Evolutionary conservation across 2,329 filamentous ascomycete species (phyloP), one percentile per base, ranked within the genome.

Genomic region (Aureobasidium lini): DNA sequence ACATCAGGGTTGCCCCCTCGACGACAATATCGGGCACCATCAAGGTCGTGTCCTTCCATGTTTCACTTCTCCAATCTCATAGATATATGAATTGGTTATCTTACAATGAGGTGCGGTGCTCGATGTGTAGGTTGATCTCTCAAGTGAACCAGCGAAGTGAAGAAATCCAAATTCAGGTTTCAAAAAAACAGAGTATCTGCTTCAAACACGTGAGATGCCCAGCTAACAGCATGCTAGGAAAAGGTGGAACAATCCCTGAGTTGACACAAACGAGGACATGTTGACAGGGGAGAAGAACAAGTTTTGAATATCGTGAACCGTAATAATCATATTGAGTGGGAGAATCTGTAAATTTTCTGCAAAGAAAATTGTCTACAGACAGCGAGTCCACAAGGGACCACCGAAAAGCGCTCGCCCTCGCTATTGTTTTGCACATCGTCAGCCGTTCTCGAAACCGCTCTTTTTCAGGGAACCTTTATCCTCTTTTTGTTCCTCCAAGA

Each of bases 391-490:
- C 16, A 59, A 34, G 6, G 47, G 32, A 53, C 47, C 32, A 46
- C 47, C 57, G 15, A 50, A 36, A 46, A 39, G 28, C 57, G 32
- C 57, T 59, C 57, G 57, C 57, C 57, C 47, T 59, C 32, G 40
- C 57, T 59, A 44, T 44, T 59, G 29, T 23, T 53, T 52, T 59
- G 57, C 42, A 59, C 44, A 50, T 43, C 56, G 16, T 59, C 59
- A 54, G 47, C 46, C 56, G 61, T 57, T 59, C 59, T 44, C 54
- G 52, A 60, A 46, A 29, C 5, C 44, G 11, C 39, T 40, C 31
- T 37, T 36, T 50, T 37, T 48, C 50, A 46, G 49, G 53, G 50
- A 59, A 60, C 52, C 59, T 49, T 53, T 42, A 34, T 57, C 49
- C 23, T 57, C 54, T 44, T 54, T 29, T 53, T 52, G 31, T 53